phyloP scores from a whole-genome alignment of 116 monocot species.

The Cymodocea nodosa region DNA sequence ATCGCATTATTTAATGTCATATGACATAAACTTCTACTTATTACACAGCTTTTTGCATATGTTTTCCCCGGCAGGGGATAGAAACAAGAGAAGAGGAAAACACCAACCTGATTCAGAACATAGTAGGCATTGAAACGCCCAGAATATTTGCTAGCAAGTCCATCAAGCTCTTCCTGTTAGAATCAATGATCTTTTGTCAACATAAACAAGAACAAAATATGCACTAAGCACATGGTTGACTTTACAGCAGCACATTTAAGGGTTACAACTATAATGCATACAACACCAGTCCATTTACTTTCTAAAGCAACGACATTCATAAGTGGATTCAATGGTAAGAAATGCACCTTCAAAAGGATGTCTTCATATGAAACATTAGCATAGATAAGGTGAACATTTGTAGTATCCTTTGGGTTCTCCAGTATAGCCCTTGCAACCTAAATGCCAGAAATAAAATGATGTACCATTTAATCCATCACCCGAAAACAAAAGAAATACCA shows the following conservation, averaged over 20 bases:
- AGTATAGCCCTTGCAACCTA: conserved; percentile 92
- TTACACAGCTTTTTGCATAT: background rate
- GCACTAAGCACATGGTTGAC: background rate
- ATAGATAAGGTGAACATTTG: conserved; percentile 85
- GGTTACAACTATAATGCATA: too few relatives aligned
- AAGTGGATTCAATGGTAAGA: too few relatives aligned
- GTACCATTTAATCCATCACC: too few relatives aligned
- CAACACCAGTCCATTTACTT: too few relatives aligned
- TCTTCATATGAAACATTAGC: conserved; percentile 92
- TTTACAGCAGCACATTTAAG: background rate
- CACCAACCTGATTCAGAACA: conserved; percentile 85
- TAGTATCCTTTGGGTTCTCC: conserved; percentile 80
- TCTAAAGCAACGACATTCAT: too few relatives aligned
- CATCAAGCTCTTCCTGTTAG: conserved; percentile 76
- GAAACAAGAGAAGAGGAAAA: background rate
- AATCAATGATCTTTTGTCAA: background rate
- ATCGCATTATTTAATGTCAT: too few relatives aligned
- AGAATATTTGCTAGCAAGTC: conserved; percentile 48
- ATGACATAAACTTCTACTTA: too few relatives aligned
- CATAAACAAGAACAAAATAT: background rate
- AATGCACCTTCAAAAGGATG: conserved; percentile 86
- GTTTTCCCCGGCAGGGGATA: background rate
- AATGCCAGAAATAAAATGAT: background rate
- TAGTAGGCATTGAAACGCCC: conserved; percentile 69
- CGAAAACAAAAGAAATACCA: background rate